A percentile compares a stretch with the other conserved stretches of the same genome.
phyloP scores from a whole-genome alignment of 208 protist species.

The Angomonas ambiguus region DNA sequence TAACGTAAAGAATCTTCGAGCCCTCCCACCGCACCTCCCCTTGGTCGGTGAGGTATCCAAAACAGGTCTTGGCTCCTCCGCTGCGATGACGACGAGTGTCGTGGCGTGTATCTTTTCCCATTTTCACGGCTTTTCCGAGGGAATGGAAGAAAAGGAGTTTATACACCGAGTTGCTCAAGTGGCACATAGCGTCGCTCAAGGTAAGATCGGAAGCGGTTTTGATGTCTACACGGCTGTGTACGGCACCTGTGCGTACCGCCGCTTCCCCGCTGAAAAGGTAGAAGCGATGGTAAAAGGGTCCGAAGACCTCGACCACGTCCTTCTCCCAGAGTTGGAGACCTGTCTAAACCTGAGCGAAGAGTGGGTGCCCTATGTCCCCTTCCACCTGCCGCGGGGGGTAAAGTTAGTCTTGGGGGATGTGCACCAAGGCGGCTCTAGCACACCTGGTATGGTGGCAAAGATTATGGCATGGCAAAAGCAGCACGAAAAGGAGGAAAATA shows the following conservation, averaged over 20 bases:
- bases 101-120: slow-evolving; percentile 79
- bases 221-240: slow-evolving; percentile 95
- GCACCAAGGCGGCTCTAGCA: slow-evolving; percentile 88
- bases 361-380: slow-evolving; percentile 68
- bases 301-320: slow-evolving; percentile 30
- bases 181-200: slow-evolving; percentile 93
- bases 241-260: slow-evolving; percentile 90
- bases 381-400: slow-evolving; percentile 76
- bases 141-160: slow-evolving; percentile 33
- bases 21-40: slow-evolving; percentile 52
- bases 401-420: slow-evolving; percentile 88
- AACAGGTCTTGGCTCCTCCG: slow-evolving; percentile 93
- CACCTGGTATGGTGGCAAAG: slow-evolving; percentile 93
- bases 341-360: slow-evolving; percentile 39
- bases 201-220: slow-evolving; percentile 96
- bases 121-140: slow-evolving; percentile 19
- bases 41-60: slow-evolving; percentile 88
- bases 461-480: slow-evolving; percentile 88
- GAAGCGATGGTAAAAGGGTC: slow-evolving; percentile 46
- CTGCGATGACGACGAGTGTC: slow-evolving; percentile 91
- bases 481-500: slow-evolving; percentile 30
- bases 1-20: slow-evolving; percentile 48
- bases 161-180: slow-evolving; percentile 92
- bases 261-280: slow-evolving; percentile 68
- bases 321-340: slow-evolving; percentile 33